Evolutionary conservation across 805 yeast species (phyloP).

Genomic region (Lipomyces starkeyi): DNA sequence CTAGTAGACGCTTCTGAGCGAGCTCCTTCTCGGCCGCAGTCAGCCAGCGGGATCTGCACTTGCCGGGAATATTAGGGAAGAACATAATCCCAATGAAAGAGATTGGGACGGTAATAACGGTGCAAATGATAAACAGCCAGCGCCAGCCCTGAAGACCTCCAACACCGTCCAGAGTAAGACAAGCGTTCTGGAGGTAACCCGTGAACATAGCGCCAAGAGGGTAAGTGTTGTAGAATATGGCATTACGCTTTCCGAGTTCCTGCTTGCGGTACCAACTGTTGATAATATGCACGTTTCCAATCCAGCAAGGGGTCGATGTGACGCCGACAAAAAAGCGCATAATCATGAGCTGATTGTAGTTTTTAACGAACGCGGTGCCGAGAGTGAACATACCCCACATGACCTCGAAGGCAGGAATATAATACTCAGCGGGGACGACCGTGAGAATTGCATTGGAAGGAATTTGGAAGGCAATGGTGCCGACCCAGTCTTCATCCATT

Average conservation of each 20-base stretch:
- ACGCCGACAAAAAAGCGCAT: constrained; percentile 71
- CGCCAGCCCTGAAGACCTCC: constrained; percentile 62
- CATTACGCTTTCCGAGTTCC: constrained; percentile 56
- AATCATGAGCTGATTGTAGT: constrained; percentile 56
- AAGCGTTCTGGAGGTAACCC: constrained; percentile 62
- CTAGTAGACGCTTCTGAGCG: constrained; percentile 35
- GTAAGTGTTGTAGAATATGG: constrained; percentile 51
- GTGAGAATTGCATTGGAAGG: constrained; percentile 46
- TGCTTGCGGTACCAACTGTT: constrained; percentile 64
- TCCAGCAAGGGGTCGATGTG: constrained; percentile 72
- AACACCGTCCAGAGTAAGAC: constrained; percentile 52
- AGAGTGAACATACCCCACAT: constrained; percentile 73
- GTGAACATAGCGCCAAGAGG: constrained; percentile 53
- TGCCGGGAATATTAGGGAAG: constrained; percentile 56
- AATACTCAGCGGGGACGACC: constrained; percentile 45
- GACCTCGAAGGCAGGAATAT: constrained; percentile 62
- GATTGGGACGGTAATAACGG: constrained; percentile 47
- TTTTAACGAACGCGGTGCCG: constrained; percentile 57
- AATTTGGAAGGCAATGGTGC: constrained; percentile 43
- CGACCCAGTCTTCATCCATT: constrained; percentile 28
- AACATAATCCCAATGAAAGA: constrained; percentile 49
- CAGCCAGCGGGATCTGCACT: constrained; percentile 39
- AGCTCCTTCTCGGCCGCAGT: constrained; percentile 38
- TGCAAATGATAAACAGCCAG: constrained; percentile 68
- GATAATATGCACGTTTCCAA: constrained; percentile 49